Percentiles rank a stretch among this genome's conserved stretches.
phyloP scores from a whole-genome alignment of 164 flowering plant species.

The Liriodendron chinense region DNA sequence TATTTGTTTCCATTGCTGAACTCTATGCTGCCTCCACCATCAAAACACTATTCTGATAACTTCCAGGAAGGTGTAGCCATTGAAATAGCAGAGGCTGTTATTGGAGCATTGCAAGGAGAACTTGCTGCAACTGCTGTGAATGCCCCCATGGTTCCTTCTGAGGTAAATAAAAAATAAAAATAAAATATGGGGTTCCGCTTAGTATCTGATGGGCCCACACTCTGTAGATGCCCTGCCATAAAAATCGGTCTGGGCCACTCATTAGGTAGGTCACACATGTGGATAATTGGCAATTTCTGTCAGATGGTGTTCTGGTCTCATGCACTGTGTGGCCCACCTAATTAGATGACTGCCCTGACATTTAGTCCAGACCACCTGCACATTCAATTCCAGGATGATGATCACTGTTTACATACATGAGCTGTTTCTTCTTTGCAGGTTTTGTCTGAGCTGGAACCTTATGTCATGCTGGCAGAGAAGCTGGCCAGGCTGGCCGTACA shows the following conservation, averaged over 20 bases:
- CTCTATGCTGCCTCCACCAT: neutral
- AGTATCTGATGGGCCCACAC: neutral
- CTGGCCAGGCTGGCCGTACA: conserved; percentile 75
- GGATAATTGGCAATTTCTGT: no score
- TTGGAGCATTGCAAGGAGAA: conserved; percentile 74
- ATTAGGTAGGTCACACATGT: no score
- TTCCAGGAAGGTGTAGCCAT: conserved; percentile 77
- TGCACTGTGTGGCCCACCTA: no score
- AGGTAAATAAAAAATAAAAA: conserved; percentile 35
- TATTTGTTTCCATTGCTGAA: neutral
- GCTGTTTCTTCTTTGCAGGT: conserved; percentile 34
- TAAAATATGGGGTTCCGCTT: neutral
- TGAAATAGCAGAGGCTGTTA: conserved; percentile 81
- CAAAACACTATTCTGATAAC: neutral
- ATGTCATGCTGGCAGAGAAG: conserved; percentile 65
- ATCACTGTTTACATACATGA: neutral
- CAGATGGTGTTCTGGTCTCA: no score
- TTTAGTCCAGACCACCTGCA: no score
- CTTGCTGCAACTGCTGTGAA: conserved; percentile 90
- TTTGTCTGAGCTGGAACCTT: conserved; percentile 67
- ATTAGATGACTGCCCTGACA: no score
- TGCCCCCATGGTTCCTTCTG: conserved; percentile 85
- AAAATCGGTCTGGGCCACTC: no score
- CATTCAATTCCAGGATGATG: neutral
- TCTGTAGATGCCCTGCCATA: no score